Conservation (phyloP, 2,329 filamentous ascomycete species). For the Geosmithia morbida region DNA sequence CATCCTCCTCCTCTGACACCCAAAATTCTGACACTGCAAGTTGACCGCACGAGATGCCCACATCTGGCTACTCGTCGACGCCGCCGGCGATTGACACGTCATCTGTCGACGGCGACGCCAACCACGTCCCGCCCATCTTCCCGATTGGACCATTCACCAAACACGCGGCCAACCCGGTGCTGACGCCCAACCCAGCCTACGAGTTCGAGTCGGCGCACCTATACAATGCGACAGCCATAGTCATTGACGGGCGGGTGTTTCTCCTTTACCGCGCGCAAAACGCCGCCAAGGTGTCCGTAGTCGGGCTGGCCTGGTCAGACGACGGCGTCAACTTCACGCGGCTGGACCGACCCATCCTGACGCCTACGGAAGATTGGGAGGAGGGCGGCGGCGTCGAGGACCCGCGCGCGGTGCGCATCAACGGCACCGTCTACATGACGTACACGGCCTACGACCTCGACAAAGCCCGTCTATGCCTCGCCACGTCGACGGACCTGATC, state of each 20-base stretch:
- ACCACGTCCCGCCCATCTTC: not conserved
- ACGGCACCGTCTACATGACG: slow-evolving; percentile 1
- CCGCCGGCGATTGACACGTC: not conserved
- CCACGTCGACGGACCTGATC: slow-evolving; percentile 1
- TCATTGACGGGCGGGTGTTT: not conserved
- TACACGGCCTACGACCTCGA: not conserved
- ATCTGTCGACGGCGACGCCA: not conserved
- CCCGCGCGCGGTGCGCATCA: not conserved
- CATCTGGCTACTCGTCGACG: not conserved
- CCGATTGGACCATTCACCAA: not conserved
- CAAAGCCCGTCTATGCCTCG: not conserved
- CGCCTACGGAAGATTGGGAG: not conserved
- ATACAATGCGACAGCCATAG: not conserved
- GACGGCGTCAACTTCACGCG: slow-evolving; percentile 1
- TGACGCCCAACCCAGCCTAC: not conserved
- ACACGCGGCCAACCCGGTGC: not conserved
- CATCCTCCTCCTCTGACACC: too few relatives aligned
- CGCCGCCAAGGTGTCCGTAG: not conserved
- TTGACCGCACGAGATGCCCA: not conserved
- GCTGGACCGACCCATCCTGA: not conserved
- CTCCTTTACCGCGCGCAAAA: slow-evolving; percentile 1
- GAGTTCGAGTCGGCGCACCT: not conserved
- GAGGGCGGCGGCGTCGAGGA: not conserved
- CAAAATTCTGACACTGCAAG: too few relatives aligned
- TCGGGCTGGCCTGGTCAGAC: not conserved